These are phyloP conservation scores for Trichoderma sp. DNA, from an alignment of 2,329 filamentous ascomycete genomes.

Conservation along the genomic window DNA sequence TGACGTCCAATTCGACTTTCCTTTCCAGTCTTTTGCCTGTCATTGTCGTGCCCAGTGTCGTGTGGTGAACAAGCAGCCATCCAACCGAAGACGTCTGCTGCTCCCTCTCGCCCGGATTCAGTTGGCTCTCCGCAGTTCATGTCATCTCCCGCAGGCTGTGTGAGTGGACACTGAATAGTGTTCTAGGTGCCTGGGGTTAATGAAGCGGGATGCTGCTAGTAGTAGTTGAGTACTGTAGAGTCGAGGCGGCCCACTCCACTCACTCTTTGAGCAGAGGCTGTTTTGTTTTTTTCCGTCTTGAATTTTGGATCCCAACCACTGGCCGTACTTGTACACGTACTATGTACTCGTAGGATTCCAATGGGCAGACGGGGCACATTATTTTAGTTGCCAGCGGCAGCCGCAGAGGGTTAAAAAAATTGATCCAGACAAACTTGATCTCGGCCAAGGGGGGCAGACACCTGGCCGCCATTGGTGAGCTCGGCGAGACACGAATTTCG, in stretches of 20 bases:
- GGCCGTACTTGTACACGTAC: neutral
- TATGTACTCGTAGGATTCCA: conserved; percentile 1
- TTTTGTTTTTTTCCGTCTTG: neutral
- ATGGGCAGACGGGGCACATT: neutral
- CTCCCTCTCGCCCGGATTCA: neutral
- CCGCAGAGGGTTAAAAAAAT: neutral
- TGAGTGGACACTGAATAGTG: conserved; percentile 4
- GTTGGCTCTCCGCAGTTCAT: conserved; percentile 5
- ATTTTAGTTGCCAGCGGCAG: neutral
- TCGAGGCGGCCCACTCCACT: neutral
- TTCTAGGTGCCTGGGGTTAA: conserved; percentile 2
- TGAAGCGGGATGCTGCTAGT: conserved; percentile 16
- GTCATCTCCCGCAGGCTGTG: conserved; percentile 4
- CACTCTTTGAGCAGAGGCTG: neutral
- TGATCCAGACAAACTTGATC: neutral
- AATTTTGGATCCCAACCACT: neutral
- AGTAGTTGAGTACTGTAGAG: too few relatives aligned
- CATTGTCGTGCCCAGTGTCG: neutral
- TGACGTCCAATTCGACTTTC: neutral
- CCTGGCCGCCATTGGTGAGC: neutral
- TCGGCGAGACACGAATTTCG: neutral
- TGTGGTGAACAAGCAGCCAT: neutral
- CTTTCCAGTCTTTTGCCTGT: neutral
- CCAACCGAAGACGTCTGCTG: neutral
- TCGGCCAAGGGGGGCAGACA: neutral